Conservation (phyloP, 805 yeast genomes). For the Debaryomyces tyrocola region DNA sequence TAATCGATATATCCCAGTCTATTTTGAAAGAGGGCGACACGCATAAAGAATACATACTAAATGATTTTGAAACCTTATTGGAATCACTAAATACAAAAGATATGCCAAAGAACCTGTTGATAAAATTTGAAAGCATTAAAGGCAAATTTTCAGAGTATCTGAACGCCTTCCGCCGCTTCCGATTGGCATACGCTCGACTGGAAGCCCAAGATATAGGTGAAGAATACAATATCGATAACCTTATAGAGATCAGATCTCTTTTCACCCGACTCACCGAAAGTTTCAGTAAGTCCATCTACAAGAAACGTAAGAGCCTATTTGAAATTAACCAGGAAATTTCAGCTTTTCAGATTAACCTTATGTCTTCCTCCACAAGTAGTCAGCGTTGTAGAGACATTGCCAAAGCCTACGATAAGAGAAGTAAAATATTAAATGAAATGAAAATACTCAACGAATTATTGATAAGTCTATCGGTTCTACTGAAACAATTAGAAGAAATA, state of each 20-base stretch:
- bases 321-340: conserved; percentile 9
- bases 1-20: neutral
- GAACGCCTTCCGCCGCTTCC: neutral
- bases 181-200: no score
- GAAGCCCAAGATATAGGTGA: conserved; percentile 1
- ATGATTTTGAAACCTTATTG: conserved; percentile 5
- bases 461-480: conserved; percentile 8
- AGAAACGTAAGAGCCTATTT: conserved; percentile 10
- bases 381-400: neutral
- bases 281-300: conserved; percentile 6
- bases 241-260: conserved; percentile 6
- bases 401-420: conserved; percentile 12
- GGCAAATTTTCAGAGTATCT: conserved; percentile 11
- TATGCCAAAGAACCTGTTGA: neutral
- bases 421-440: conserved; percentile 12
- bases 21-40: neutral
- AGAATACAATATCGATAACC: neutral
- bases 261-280: conserved; percentile 11
- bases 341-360: conserved; percentile 3
- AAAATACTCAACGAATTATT: conserved; percentile 11
- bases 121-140: conserved; percentile 1
- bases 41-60: neutral
- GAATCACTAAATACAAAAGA: neutral
- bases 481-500: conserved; percentile 5
- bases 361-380: neutral